Evolutionary conservation across 225 moss, liverwort and hornwort genomes (phyloP).

Genomic region (Neckera pumila): DNA sequence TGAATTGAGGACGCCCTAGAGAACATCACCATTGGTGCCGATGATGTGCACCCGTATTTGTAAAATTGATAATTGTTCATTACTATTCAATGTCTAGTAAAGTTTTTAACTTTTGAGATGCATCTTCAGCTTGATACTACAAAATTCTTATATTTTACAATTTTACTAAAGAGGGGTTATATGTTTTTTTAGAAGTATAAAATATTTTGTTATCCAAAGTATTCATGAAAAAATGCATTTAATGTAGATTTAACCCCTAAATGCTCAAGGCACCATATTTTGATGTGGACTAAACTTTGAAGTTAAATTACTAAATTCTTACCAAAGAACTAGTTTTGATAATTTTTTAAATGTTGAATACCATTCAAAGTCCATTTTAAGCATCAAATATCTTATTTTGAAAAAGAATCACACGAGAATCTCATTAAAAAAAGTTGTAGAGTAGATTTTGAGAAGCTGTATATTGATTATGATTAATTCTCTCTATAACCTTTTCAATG

Average conservation of each 20-base stretch:
- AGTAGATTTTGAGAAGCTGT: accelerated
- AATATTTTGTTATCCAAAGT: background rate
- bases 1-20: background rate
- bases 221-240: background rate
- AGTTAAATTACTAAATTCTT: background rate
- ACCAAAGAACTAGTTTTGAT: accelerated
- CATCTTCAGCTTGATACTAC: background rate
- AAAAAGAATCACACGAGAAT: background rate
- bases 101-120: background rate
- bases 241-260: too few relatives aligned
- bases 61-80: background rate
- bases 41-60: background rate
- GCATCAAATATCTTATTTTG: background rate
- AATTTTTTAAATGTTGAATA: background rate
- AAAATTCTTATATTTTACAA: background rate
- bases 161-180: background rate
- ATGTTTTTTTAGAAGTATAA: background rate
- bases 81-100: background rate
- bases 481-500: background rate
- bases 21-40: background rate
- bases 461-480: background rate
- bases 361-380: background rate
- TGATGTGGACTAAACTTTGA: background rate
- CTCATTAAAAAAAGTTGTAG: background rate
- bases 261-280: background rate